Conservation (phyloP, 805 yeast genomes). For the Candida glaebosa region DNA sequence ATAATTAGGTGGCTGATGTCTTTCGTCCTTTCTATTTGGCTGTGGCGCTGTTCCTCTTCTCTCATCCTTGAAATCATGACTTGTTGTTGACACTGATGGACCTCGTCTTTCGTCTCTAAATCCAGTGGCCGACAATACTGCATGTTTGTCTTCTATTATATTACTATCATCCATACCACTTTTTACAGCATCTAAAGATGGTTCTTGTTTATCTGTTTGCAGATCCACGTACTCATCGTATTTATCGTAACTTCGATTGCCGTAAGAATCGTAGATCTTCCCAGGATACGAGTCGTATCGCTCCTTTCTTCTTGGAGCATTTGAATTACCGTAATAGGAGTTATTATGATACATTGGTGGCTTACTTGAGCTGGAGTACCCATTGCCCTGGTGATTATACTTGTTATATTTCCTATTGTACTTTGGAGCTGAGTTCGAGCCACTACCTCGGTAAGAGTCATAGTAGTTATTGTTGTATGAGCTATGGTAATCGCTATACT, state of each 20-base stretch:
- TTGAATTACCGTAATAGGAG: background rate
- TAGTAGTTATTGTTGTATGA: slow-evolving; percentile 4
- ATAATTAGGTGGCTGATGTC: background rate
- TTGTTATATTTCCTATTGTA: slow-evolving; percentile 4
- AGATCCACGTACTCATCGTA: background rate
- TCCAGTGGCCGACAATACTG: slow-evolving; percentile 1
- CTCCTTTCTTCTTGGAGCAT: slow-evolving; percentile 2
- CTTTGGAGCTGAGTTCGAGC: background rate
- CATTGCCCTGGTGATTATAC: background rate
- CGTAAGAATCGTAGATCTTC: slow-evolving; percentile 3
- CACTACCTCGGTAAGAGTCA: slow-evolving; percentile 4
- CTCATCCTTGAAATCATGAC: slow-evolving; percentile 1
- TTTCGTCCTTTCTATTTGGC: background rate
- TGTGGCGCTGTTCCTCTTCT: background rate
- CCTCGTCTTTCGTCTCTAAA: slow-evolving; percentile 6
- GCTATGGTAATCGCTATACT: background rate
- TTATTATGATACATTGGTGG: background rate
- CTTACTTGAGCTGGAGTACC: background rate
- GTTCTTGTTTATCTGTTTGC: background rate
- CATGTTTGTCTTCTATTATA: background rate
- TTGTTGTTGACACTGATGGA: background rate
- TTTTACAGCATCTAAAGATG: background rate
- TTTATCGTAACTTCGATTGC: background rate
- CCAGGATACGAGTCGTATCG: slow-evolving; percentile 5
- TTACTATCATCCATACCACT: background rate